Percentiles rank a stretch among this genome's conserved stretches.
phyloP scores from a whole-genome alignment of 805 yeast species.

The Maudiozyma bulderi region DNA sequence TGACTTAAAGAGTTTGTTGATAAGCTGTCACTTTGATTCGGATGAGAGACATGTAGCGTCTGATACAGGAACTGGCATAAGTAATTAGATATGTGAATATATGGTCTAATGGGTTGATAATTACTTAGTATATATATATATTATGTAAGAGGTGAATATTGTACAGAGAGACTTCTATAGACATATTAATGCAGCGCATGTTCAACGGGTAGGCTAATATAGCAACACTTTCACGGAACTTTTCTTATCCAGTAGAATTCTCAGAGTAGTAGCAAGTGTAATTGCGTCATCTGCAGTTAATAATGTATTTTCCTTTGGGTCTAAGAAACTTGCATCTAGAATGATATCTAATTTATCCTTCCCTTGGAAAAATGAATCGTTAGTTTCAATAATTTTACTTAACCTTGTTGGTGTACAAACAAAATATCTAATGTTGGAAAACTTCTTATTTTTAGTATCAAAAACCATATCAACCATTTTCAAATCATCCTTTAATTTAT shows the following conservation, averaged over 20 bases:
- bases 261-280: conserved; percentile 20
- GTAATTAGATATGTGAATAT: too few relatives aligned
- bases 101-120: too few relatives aligned
- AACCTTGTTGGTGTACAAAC: conserved; percentile 27
- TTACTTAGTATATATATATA: too few relatives aligned
- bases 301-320: conserved; percentile 23
- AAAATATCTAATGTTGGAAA: conserved; percentile 16
- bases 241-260: conserved; percentile 22
- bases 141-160: too few relatives aligned
- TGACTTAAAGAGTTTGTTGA: too few relatives aligned
- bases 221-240: conserved; percentile 28
- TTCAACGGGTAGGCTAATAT: conserved; percentile 9
- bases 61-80: too few relatives aligned
- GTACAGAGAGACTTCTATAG: too few relatives aligned
- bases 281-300: conserved; percentile 21
- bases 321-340: conserved; percentile 28
- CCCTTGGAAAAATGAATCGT: conserved; percentile 24
- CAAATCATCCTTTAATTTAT: conserved; percentile 57
- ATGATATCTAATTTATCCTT: conserved; percentile 29
- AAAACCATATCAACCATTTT: conserved; percentile 17
- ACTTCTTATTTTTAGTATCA: conserved; percentile 5
- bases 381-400: conserved; percentile 19
- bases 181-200: too few relatives aligned
- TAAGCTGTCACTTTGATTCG: too few relatives aligned
- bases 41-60: too few relatives aligned